Conservation (phyloP, 2,329 filamentous ascomycete species). For the Epicoccum nigrum region DNA sequence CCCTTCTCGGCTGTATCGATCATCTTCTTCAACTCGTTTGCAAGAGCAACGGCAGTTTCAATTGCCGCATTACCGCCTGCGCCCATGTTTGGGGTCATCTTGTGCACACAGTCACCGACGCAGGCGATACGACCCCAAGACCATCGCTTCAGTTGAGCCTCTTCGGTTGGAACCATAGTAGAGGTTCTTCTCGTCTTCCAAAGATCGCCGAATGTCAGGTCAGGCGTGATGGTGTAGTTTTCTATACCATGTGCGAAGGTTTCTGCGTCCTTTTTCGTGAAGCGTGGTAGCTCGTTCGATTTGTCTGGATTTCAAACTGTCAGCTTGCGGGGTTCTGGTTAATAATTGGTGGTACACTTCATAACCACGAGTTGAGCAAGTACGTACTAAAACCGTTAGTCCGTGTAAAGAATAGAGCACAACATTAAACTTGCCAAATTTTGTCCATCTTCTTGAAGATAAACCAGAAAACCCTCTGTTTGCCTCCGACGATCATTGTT, state of each 20-base stretch:
- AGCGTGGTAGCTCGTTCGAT: constrained; percentile 35
- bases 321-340: too few relatives aligned
- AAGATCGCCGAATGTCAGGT: constrained; percentile 43
- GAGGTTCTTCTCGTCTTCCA: constrained; percentile 33
- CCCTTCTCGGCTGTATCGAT: constrained; percentile 14
- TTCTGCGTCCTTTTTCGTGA: constrained; percentile 42
- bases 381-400: constrained; percentile 13
- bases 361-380: too few relatives aligned
- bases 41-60: constrained; percentile 25
- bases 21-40: constrained; percentile 21
- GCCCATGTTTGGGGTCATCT: constrained; percentile 37
- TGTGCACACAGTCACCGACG: constrained; percentile 53
- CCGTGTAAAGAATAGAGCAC: background rate
- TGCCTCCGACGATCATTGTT: constrained; percentile 20
- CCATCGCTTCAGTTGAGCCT: constrained; percentile 49
- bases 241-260: constrained; percentile 30
- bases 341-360: too few relatives aligned
- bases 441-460: constrained; percentile 28
- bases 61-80: constrained; percentile 28
- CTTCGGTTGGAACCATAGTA: constrained; percentile 39
- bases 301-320: too few relatives aligned
- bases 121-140: constrained; percentile 48
- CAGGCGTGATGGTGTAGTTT: constrained; percentile 30
- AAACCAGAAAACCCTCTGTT: constrained; percentile 38
- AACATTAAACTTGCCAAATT: constrained; percentile 11